Evolutionary conservation across 306 rosid genomes (phyloP).

Genomic region (Albizia julibrissin): DNA sequence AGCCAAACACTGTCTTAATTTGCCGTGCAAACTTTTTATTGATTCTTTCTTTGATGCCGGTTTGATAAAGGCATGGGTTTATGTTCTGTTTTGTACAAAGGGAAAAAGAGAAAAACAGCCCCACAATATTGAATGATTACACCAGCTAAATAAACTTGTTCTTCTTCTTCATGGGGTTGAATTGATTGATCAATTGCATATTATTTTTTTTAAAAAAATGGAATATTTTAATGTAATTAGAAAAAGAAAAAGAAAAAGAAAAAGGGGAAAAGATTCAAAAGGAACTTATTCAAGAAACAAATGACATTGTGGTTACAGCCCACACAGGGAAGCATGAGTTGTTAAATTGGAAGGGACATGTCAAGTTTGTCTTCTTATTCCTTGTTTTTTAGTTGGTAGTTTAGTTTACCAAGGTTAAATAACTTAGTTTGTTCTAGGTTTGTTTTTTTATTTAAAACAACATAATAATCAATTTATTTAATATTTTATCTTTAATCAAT

Average conservation of each 20-base stretch:
- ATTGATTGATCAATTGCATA: not conserved
- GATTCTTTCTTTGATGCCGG: not conserved
- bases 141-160: constrained; percentile 34
- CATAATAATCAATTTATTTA: not conserved
- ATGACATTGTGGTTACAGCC: constrained; percentile 29
- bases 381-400: constrained; percentile 32
- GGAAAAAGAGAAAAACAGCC: not conserved
- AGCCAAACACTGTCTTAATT: constrained; percentile 37
- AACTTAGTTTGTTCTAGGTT: not conserved
- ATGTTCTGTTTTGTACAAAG: not conserved
- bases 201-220: not conserved
- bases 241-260: not conserved
- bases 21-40: constrained; percentile 22
- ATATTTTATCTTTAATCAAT: not conserved
- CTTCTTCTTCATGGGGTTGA: not conserved
- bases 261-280: constrained; percentile 19
- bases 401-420: constrained; percentile 20
- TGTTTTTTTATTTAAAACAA: not conserved
- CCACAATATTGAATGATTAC: constrained; percentile 11
- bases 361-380: constrained; percentile 38
- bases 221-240: not conserved
- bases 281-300: constrained; percentile 30
- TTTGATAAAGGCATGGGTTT: not conserved
- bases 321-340: constrained; percentile 45
- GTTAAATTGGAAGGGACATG: constrained; percentile 43